Base-by-base conservation (phyloP, 108 stramenopile species). In the Stephanodiscus minutulus region DNA sequence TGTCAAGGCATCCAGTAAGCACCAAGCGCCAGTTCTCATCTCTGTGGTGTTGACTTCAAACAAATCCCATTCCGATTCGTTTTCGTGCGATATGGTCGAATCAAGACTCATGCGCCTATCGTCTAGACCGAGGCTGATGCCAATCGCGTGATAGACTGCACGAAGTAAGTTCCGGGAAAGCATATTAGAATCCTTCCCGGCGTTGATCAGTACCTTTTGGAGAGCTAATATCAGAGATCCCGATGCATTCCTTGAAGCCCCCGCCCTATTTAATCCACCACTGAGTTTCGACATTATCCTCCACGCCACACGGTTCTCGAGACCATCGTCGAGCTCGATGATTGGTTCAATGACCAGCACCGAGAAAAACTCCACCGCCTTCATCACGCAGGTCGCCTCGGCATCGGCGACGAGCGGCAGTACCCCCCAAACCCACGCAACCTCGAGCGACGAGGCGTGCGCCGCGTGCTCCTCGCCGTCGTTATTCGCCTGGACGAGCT, bases 401-500 rank as follows among this genome's bases (percentile, higher is more conserved):
- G 74, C 72, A 72, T 93, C 91, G 2, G 87, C 56, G 13, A 90
- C 85, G 57, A 94, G 73, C 7, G 90, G 87, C 47, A 93, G 70
- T 0, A 93, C 92, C 24, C 80, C 82, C n/a, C 81, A 75, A 6
- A 85, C 76, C 92, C 92, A 94, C 13, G 86, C 81, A 49, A 82
- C 47, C 62, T 88, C 88, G 11, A 89, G 33, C 7, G 74, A 54
- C 8, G 73, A 79, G 31, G 82, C 73, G 48, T 76, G 65, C 29
- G 55, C 36, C 5, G 74, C 69, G 33, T 47, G 55, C 49, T 74
- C 64, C 8, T 60, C 83, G 11, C 17, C 49, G 15, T 72, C 49
- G 50, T 68, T 64, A 21, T 68, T 72, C 24, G 70, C 81, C 43
- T 85, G 59, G 1, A 92, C 63, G 9, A 95, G 64, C 7, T 64